Conservation (phyloP, 192 early-diverging fungal species). For the Chytriomyces confervae region DNA sequence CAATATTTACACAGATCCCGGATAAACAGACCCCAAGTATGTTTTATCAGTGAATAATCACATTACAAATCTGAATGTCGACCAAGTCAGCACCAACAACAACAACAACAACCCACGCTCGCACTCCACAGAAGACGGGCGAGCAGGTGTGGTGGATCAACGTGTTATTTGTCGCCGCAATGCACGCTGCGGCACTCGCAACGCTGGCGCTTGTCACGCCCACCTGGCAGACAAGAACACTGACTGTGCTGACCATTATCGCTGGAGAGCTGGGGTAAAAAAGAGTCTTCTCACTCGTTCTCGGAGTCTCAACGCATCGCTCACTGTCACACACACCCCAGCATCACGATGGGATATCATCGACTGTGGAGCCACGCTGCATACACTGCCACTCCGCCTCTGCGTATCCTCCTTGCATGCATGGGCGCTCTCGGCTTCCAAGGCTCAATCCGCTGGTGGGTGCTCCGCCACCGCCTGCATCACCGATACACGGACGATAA, state of each 20-base stretch:
- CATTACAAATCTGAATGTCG: no score
- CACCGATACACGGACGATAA: constrained; percentile 53
- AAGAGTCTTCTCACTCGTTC: not conserved
- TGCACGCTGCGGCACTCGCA: constrained; percentile 30
- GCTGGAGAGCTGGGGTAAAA: constrained; percentile 40
- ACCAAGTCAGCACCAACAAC: no score
- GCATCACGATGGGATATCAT: constrained; percentile 59
- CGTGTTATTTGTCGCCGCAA: constrained; percentile 34
- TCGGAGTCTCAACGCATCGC: not conserved
- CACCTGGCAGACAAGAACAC: constrained; percentile 12
- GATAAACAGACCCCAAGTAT: no score
- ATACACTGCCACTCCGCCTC: constrained; percentile 35
- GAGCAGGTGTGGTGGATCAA: constrained; percentile 43
- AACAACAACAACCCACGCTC: no score
- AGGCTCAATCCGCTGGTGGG: constrained; percentile 54
- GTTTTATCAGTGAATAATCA: no score
- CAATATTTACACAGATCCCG: no score
- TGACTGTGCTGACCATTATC: constrained; percentile 19
- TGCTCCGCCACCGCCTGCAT: constrained; percentile 47
- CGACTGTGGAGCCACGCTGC: constrained; percentile 46
- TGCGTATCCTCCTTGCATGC: constrained; percentile 37
- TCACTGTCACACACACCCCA: not conserved
- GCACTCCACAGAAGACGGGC: no score
- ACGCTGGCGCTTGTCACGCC: constrained; percentile 34
- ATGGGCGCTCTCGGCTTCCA: constrained; percentile 49